Evolutionary conservation across 2,329 filamentous ascomycete genomes (phyloP).

Genomic region (Alternaria longipes): DNA sequence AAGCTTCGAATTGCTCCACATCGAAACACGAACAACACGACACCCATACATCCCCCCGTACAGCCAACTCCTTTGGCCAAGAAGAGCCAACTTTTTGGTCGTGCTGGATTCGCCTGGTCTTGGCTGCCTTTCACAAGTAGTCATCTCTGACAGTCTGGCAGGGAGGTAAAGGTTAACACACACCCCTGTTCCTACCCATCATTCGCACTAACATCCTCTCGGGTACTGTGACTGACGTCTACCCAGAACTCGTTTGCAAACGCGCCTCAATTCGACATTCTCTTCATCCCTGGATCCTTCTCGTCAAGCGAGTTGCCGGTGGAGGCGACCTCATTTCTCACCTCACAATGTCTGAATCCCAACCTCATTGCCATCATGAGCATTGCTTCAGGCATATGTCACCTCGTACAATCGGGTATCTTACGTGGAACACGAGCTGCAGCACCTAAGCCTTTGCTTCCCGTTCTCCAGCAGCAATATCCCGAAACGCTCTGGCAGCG

Average conservation of each 20-base stretch:
- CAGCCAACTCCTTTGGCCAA: conserved; percentile 38
- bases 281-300: conserved; percentile 47
- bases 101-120: conserved; percentile 46
- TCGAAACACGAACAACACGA: conserved; percentile 27
- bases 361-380: conserved; percentile 42
- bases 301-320: conserved; percentile 31
- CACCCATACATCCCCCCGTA: conserved; percentile 17
- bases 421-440: conserved; percentile 40
- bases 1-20: conserved; percentile 38
- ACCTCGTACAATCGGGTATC: conserved; percentile 40
- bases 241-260: conserved; percentile 47
- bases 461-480: conserved; percentile 37
- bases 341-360: conserved; percentile 35
- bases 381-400: conserved; percentile 44
- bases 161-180: conserved; percentile 50
- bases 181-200: conserved; percentile 26
- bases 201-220: not conserved
- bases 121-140: conserved; percentile 30
- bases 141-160: conserved; percentile 48
- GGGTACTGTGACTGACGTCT: conserved; percentile 26
- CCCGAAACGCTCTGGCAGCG: conserved; percentile 44
- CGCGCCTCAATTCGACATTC: conserved; percentile 47
- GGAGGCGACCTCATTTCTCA: conserved; percentile 38
- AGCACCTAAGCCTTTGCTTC: conserved; percentile 37
- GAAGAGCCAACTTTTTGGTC: conserved; percentile 42